These are phyloP conservation scores for Chaetomium cochliodes DNA, from an alignment of 495 filamentous ascomycete genomes.

Conservation along the genomic window DNA sequence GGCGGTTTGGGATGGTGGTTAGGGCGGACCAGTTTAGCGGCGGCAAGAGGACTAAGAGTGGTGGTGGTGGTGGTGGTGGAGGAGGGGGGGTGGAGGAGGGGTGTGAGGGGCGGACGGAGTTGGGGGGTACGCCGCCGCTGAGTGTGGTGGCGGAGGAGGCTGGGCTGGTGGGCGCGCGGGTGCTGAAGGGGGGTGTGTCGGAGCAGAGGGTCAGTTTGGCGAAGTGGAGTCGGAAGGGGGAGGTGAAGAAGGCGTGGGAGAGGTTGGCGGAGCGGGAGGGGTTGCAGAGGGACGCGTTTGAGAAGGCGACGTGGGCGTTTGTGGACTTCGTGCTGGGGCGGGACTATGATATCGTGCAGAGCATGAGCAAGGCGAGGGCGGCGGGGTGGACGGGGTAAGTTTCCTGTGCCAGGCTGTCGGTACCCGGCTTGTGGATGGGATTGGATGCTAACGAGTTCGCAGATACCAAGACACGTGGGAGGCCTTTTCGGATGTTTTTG, in stretches of 20 bases:
- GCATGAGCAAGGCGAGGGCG: constrained; percentile 60
- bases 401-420: no score
- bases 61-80: no score
- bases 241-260: constrained; percentile 52
- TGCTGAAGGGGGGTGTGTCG: constrained; percentile 34
- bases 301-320: constrained; percentile 59
- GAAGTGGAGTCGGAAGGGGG: constrained; percentile 51
- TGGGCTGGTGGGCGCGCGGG: constrained; percentile 40
- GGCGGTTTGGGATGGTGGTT: constrained; percentile 47
- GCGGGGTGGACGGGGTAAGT: constrained; percentile 45
- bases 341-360: constrained; percentile 50
- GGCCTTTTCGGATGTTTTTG: constrained; percentile 47
- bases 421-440: background rate
- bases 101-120: constrained; percentile 22
- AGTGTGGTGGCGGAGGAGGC: constrained; percentile 38
- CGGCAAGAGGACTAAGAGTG: background rate
- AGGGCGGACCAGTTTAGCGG: constrained; percentile 46
- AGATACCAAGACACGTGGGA: constrained; percentile 55
- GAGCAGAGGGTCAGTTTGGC: constrained; percentile 50
- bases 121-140: constrained; percentile 46
- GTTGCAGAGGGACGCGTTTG: constrained; percentile 49
- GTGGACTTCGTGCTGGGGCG: constrained; percentile 52
- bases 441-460: background rate
- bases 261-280: constrained; percentile 47
- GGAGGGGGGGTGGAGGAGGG: background rate